Base-by-base conservation (phyloP, 1,139 yeast genomes). In the Hyphopichia wangnamkhiaoensis region DNA sequence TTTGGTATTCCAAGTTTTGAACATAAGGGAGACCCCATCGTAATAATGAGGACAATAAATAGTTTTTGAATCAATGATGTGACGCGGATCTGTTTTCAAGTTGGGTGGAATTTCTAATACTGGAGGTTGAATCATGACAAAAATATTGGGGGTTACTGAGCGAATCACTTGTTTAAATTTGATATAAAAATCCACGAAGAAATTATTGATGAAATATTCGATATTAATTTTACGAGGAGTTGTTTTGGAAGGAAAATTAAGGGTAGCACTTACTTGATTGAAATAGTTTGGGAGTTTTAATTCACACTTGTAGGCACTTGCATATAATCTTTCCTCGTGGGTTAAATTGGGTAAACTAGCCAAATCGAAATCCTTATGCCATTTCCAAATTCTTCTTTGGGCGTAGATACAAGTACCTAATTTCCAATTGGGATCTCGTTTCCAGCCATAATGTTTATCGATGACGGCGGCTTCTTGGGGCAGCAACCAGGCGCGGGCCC, bases 1-100 rank as follows among this genome's bases (percentile, higher is more conserved):
- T 29, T 60, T 61, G 28, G 76, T 66, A 52, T 84, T 85, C 95
- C 95, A 87, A 10, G 84, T 76, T 59, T 89, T 89, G 59, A 87
- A 84, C 93, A 91, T 83, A 21, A 93, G 65, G 1, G 97, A 86
- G 79, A 91, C 76, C 0, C 98, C 98, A 59, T 91, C 98, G 54
- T 91, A 91, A 56, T 83, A 91, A 61, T 91, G 98, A 1, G 95
- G 94, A 24, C 95, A 80, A 50, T 82, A 84, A 0, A 86, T 80
- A 0, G 91, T 83, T 43, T 74, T 77, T 1, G 68, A 58, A 52
- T 88, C 95, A 16, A 88, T 61, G 31, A 81, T 60, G 3, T 69
- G 52, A 8, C 72, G 55, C 1, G 63, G 61, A 16, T 85, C 75
- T 6, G 72, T 71, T 45, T 71, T 74, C 40, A 89, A 61, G 8